Percentiles rank a stretch among this genome's conserved stretches.
Conservation (phyloP, 371 early-diverging fungal species). For the Saksenaea oblongispora region DNA sequence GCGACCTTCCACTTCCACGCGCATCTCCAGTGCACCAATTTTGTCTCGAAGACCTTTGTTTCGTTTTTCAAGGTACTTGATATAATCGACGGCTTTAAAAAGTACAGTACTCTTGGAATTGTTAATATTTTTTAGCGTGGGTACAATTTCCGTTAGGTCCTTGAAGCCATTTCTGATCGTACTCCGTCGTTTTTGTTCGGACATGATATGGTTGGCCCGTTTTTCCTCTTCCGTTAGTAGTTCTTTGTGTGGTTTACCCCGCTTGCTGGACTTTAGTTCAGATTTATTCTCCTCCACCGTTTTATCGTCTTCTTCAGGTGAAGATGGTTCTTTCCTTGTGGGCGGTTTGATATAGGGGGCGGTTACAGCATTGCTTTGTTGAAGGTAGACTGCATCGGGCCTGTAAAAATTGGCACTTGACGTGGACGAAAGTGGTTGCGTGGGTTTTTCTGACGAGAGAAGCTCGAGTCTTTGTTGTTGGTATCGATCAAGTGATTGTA, state of each 20-base stretch:
- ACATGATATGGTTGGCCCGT: slow-evolving; percentile 87
- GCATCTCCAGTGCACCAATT: slow-evolving; percentile 43
- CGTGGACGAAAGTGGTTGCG: slow-evolving; percentile 4
- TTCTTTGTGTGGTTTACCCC: slow-evolving; percentile 49
- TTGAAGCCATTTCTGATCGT: slow-evolving; percentile 87
- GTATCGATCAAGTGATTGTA: slow-evolving; percentile 36
- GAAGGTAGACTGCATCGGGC: slow-evolving; percentile 27
- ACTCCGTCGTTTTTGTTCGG: slow-evolving; percentile 87
- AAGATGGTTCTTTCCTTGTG: neutral
- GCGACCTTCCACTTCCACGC: slow-evolving; percentile 32
- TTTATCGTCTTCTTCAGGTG: neutral
- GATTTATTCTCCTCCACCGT: slow-evolving; percentile 14
- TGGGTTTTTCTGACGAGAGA: neutral
- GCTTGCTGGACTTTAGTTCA: slow-evolving; percentile 19
- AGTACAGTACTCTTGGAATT: slow-evolving; percentile 58
- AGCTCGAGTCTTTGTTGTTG: slow-evolving; percentile 14
- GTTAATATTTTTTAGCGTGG: slow-evolving; percentile 64
- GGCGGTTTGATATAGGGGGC: slow-evolving; percentile 22
- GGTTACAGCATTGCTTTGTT: slow-evolving; percentile 28
- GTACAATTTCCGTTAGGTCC: slow-evolving; percentile 79
- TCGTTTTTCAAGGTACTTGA: slow-evolving; percentile 42
- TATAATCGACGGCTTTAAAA: slow-evolving; percentile 57
- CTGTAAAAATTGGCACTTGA: neutral
- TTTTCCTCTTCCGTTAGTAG: slow-evolving; percentile 86
- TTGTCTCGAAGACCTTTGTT: slow-evolving; percentile 51